Evolutionary conservation across 1,139 yeast species (phyloP).

Genomic region (Blastobotrys buckinghamii): DNA sequence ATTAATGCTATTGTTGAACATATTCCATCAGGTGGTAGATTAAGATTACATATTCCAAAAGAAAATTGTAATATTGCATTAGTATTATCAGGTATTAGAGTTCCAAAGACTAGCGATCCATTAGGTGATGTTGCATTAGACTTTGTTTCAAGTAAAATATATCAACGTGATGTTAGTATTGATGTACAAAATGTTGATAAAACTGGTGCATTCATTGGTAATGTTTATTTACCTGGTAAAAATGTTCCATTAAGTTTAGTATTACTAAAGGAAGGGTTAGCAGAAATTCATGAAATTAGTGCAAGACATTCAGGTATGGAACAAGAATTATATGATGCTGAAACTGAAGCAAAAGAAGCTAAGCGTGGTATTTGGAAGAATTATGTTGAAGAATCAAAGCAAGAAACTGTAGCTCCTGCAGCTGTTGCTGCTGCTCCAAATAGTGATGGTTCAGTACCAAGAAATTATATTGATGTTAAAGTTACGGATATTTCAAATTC

Average conservation of each 20-base stretch:
- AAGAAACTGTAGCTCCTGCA: constrained; percentile 6
- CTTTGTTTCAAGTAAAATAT: constrained; percentile 48
- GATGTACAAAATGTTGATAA: constrained; percentile 68
- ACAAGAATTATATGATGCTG: constrained; percentile 52
- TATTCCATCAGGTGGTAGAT: constrained; percentile 61
- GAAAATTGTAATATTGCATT: constrained; percentile 67
- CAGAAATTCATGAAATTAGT: constrained; percentile 60
- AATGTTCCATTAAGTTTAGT: constrained; percentile 54
- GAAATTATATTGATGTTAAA: constrained; percentile 54
- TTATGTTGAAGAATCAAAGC: constrained; percentile 32
- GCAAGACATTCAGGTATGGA: constrained; percentile 53
- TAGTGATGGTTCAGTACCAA: too few relatives aligned
- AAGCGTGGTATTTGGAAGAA: constrained; percentile 64
- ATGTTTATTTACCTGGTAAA: constrained; percentile 49
- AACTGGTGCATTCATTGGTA: constrained; percentile 77
- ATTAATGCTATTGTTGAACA: constrained; percentile 68
- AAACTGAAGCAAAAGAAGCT: constrained; percentile 50
- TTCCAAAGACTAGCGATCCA: constrained; percentile 42
- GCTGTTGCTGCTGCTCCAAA: constrained; percentile 11
- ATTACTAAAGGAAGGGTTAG: constrained; percentile 62
- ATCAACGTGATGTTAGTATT: constrained; percentile 70
- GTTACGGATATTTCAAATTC: constrained; percentile 47
- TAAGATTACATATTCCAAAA: constrained; percentile 60
- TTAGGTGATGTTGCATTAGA: constrained; percentile 49
- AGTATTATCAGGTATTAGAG: constrained; percentile 65